Percentiles rank a stretch among this genome's conserved stretches.
Evolutionary conservation across 1,139 yeast genomes (phyloP).

Genomic region (Suzukiozyma palmioleophila): DNA sequence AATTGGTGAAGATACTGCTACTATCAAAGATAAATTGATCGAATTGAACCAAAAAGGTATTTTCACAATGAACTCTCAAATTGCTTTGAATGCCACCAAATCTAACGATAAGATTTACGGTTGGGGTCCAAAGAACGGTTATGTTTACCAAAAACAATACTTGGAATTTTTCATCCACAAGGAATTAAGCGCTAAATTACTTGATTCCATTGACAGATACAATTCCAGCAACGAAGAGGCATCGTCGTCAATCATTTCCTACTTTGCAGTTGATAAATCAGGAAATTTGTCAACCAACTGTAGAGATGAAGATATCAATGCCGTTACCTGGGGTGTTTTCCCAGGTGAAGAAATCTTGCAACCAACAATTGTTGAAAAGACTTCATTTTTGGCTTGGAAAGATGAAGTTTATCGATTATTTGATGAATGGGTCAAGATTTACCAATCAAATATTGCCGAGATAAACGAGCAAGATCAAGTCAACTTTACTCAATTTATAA

Average conservation of each 20-base stretch:
- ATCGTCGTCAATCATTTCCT: slow-evolving; percentile 51
- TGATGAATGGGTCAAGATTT: slow-evolving; percentile 71
- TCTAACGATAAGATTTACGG: slow-evolving; percentile 75
- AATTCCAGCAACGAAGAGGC: slow-evolving; percentile 38
- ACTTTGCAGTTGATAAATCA: slow-evolving; percentile 66
- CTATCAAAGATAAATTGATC: slow-evolving; percentile 58
- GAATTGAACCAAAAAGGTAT: slow-evolving; percentile 62
- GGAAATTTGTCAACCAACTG: slow-evolving; percentile 66
- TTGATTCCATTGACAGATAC: slow-evolving; percentile 32
- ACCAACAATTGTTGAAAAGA: slow-evolving; percentile 89
- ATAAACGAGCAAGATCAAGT: slow-evolving; percentile 25
- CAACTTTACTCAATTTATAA: slow-evolving; percentile 39
- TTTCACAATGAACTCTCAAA: slow-evolving; percentile 89
- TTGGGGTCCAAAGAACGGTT: slow-evolving; percentile 95
- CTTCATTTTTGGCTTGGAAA: slow-evolving; percentile 92
- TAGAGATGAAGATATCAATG: slow-evolving; percentile 75
- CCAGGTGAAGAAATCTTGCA: slow-evolving; percentile 89
- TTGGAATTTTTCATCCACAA: slow-evolving; percentile 78
- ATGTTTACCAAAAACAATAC: slow-evolving; percentile 90
- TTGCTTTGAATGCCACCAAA: slow-evolving; percentile 77
- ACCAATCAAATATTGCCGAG: slow-evolving; percentile 34
- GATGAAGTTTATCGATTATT: slow-evolving; percentile 88
- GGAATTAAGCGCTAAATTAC: slow-evolving; percentile 36
- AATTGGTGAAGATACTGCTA: slow-evolving; percentile 68
- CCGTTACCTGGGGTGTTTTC: slow-evolving; percentile 97